phyloP scores from a whole-genome alignment of 148 eudicot species.

The Oxyria digyna region DNA sequence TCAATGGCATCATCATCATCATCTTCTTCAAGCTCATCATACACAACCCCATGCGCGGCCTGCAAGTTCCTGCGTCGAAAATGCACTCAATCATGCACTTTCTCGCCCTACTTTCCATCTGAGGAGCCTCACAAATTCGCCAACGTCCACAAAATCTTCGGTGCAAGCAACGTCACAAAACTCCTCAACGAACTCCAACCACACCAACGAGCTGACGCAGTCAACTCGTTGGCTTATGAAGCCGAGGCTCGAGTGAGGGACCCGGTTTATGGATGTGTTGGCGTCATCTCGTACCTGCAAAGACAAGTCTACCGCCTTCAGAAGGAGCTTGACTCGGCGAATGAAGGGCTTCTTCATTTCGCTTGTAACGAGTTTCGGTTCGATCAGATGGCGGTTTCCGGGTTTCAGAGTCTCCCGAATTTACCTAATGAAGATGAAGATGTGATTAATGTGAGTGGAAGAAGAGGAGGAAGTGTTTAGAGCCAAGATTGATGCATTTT shows the following conservation, averaged over 20 bases:
- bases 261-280: constrained; percentile 78
- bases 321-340: constrained; percentile 65
- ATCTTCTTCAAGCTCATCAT: constrained; percentile 31
- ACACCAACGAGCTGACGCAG: constrained; percentile 71
- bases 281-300: constrained; percentile 62
- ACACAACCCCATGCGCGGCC: constrained; percentile 82
- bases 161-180: constrained; percentile 73
- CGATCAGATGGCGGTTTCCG: not conserved
- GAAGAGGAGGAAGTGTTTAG: constrained; percentile 9
- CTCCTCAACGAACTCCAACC: constrained; percentile 70
- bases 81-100: constrained; percentile 76
- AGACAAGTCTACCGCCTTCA: constrained; percentile 64
- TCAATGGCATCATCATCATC: constrained; percentile 35
- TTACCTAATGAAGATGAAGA: not conserved
- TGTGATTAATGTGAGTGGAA: constrained; percentile 3
- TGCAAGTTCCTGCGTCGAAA: constrained; percentile 84
- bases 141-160: constrained; percentile 84
- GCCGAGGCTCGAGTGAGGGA: constrained; percentile 72
- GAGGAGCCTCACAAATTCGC: constrained; percentile 81
- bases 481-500: not conserved
- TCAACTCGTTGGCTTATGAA: constrained; percentile 68
- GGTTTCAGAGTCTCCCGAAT: not conserved
- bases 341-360: constrained; percentile 42
- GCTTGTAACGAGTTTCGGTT: constrained; percentile 26
- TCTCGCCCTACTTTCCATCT: constrained; percentile 75